Evolutionary conservation across 495 filamentous ascomycete species (phyloP).

Genomic region (Chaetomium fimeti): DNA sequence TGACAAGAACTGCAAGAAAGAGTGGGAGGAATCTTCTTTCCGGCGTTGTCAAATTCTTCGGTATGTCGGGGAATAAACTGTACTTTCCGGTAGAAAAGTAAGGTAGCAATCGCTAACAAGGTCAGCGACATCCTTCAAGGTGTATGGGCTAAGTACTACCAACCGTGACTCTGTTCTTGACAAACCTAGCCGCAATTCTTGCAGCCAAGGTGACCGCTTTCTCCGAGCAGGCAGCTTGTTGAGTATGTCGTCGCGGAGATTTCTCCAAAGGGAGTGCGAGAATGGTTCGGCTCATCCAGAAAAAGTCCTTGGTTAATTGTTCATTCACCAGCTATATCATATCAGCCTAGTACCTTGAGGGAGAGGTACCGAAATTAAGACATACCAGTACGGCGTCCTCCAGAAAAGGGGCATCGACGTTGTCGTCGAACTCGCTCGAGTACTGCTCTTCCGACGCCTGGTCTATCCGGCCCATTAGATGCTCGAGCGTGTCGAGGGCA

Average conservation of each 20-base stretch:
- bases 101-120: constrained; percentile 35
- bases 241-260: constrained; percentile 22
- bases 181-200: constrained; percentile 42
- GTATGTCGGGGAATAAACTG: constrained; percentile 38
- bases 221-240: constrained; percentile 40
- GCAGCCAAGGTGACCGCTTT: constrained; percentile 41
- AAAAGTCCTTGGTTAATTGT: constrained; percentile 40
- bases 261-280: constrained; percentile 28
- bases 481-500: constrained; percentile 41
- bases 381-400: constrained; percentile 47
- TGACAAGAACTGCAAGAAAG: constrained; percentile 42
- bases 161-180: constrained; percentile 42
- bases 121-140: constrained; percentile 23
- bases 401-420: constrained; percentile 35
- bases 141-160: constrained; percentile 7
- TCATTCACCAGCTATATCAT: constrained; percentile 36
- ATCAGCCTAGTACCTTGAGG: neutral
- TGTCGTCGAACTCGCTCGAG: constrained; percentile 31
- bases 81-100: constrained; percentile 44
- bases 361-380: neutral
- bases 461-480: constrained; percentile 41
- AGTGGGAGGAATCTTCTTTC: constrained; percentile 42
- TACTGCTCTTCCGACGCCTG: constrained; percentile 38
- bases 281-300: constrained; percentile 43
- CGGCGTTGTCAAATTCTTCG: constrained; percentile 30